Conservation (phyloP, 176 grass and related monocot genomes). For the Oryza coarctata region DNA sequence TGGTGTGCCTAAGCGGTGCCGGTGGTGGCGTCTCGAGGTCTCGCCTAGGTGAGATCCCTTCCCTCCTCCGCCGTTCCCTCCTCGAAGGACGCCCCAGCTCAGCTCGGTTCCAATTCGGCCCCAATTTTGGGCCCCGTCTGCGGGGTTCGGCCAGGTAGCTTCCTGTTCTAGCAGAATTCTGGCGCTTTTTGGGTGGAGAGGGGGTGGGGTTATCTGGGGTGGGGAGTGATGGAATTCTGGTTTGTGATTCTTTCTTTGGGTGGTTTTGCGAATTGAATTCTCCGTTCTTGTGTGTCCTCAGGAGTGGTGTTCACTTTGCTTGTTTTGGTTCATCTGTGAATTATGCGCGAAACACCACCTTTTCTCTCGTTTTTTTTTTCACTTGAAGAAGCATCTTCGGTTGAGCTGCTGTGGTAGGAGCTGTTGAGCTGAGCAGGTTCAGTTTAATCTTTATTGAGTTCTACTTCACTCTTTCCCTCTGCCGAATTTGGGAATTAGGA, state of each 20-base stretch:
- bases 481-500: conserved; percentile 17
- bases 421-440: conserved; percentile 25
- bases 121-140: conserved; percentile 16
- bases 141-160: conserved; percentile 44
- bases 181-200: neutral
- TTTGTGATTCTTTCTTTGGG: neutral
- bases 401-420: neutral
- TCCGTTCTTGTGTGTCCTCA: conserved; percentile 9
- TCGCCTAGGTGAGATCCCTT: conserved; percentile 46
- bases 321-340: conserved; percentile 36
- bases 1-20: conserved; percentile 19
- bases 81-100: conserved; percentile 19
- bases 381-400: conserved; percentile 9
- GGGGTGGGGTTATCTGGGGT: conserved; percentile 31
- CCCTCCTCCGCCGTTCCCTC: conserved; percentile 15
- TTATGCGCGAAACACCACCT: neutral
- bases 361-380: neutral
- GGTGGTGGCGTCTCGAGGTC: conserved; percentile 46
- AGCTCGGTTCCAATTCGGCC: neutral
- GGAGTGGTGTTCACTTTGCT: conserved; percentile 11
- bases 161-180: conserved; percentile 16
- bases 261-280: conserved; percentile 38
- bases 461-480: neutral
- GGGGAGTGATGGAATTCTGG: conserved; percentile 21
- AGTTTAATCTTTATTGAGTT: conserved; percentile 14